These are phyloP conservation scores for Arthrocladium fulminans DNA, from an alignment of 2,329 filamentous ascomycete species.

Conservation along the genomic window DNA sequence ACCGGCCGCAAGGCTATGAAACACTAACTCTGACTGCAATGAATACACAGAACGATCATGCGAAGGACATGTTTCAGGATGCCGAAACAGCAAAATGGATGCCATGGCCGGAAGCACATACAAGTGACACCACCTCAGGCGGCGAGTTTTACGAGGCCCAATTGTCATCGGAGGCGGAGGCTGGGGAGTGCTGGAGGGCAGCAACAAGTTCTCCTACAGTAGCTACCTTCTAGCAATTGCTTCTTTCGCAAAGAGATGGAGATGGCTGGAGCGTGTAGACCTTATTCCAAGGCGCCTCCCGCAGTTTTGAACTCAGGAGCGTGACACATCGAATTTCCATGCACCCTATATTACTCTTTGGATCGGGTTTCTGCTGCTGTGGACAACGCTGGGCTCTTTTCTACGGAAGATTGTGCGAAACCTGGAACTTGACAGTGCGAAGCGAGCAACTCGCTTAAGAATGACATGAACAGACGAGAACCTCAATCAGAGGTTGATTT, in stretches of 20 bases:
- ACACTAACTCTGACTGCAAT: not conserved
- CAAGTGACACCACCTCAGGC: not conserved
- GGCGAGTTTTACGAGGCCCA: too few relatives aligned
- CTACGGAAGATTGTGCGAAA: too few relatives aligned
- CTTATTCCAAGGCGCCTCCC: not conserved
- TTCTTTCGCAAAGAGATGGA: not conserved
- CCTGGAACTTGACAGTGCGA: too few relatives aligned
- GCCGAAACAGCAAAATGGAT: conserved; percentile 2
- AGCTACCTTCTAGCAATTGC: not conserved
- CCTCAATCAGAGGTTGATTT: too few relatives aligned
- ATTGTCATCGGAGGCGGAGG: not conserved
- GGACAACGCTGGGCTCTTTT: too few relatives aligned
- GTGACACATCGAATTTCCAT: too few relatives aligned
- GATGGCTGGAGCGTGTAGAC: not conserved
- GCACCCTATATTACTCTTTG: too few relatives aligned
- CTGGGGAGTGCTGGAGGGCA: conserved; percentile 6
- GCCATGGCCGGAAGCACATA: conserved; percentile 8
- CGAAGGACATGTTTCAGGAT: not conserved
- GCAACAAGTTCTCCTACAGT: not conserved
- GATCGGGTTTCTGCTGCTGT: too few relatives aligned
- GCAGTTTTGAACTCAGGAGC: too few relatives aligned
- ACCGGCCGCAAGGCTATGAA: conserved; percentile 7
- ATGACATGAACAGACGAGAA: too few relatives aligned
- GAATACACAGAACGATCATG: not conserved
- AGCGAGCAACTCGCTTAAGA: too few relatives aligned